These are phyloP conservation scores for Celoporthe dispersa DNA, from an alignment of 2,329 filamentous ascomycete species.

Conservation along the genomic window DNA sequence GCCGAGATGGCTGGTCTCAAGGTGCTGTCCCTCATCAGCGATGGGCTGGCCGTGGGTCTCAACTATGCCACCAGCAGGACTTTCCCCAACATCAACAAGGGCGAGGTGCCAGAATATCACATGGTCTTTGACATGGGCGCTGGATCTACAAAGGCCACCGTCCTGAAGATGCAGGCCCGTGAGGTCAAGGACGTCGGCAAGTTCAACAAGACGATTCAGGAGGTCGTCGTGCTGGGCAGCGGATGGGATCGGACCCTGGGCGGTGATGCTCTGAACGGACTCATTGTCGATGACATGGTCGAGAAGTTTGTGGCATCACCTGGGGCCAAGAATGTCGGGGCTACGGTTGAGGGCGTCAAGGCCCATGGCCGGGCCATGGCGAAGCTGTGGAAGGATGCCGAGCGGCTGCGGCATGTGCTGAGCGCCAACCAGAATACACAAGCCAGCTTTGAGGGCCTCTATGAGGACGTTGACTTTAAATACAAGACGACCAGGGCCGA, in stretches of 20 bases:
- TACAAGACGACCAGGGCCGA: slow-evolving; percentile 82
- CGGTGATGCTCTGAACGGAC: slow-evolving; percentile 83
- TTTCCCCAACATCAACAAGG: slow-evolving; percentile 83
- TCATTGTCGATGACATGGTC: slow-evolving; percentile 90
- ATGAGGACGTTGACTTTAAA: slow-evolving; percentile 90
- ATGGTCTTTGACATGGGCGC: slow-evolving; percentile 98
- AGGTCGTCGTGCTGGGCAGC: slow-evolving; percentile 84
- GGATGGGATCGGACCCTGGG: slow-evolving; percentile 91
- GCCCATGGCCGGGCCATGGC: slow-evolving; percentile 82
- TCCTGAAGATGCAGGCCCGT: slow-evolving; percentile 87
- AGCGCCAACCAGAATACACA: slow-evolving; percentile 88
- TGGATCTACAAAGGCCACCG: slow-evolving; percentile 87
- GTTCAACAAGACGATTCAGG: slow-evolving; percentile 95
- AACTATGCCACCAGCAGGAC: slow-evolving; percentile 93
- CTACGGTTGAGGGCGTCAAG: slow-evolving; percentile 67
- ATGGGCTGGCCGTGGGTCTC: slow-evolving; percentile 88
- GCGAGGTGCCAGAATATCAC: slow-evolving; percentile 86
- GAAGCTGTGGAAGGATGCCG: slow-evolving; percentile 91
- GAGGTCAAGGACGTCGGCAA: slow-evolving; percentile 89
- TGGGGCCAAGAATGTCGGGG: slow-evolving; percentile 66
- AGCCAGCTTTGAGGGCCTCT: slow-evolving; percentile 83
- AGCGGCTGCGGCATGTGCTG: slow-evolving; percentile 83
- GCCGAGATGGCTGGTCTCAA: slow-evolving; percentile 87
- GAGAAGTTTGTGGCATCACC: slow-evolving; percentile 74
- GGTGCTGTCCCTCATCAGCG: slow-evolving; percentile 82